Conservation (phyloP, 1,284 basidiomycete species). For the Xerocomus minutiporus region DNA sequence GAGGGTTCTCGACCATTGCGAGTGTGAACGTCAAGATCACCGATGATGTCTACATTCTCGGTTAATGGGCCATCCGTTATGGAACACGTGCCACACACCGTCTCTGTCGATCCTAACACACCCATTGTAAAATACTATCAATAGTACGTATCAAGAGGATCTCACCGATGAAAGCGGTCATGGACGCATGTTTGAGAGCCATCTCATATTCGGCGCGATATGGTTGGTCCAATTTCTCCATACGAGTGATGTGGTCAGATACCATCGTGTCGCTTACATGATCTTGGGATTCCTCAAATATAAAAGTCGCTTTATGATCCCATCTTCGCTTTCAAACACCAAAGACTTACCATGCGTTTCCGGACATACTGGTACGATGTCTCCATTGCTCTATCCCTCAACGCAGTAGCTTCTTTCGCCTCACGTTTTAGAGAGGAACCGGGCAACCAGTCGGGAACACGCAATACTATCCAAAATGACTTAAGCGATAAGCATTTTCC, state of each 20-base stretch:
- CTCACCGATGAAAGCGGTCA: conserved; percentile 11
- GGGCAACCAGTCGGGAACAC: conserved; percentile 12
- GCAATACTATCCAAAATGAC: conserved; percentile 1
- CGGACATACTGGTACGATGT: conserved; percentile 9
- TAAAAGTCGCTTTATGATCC: not conserved
- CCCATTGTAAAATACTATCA: not conserved
- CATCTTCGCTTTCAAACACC: too few species aligned
- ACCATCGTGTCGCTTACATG: conserved; percentile 4
- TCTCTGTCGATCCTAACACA: conserved; percentile 8
- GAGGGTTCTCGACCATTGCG: conserved; percentile 32
- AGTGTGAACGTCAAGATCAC: conserved; percentile 24
- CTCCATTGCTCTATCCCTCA: conserved; percentile 1
- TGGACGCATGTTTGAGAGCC: conserved; percentile 6
- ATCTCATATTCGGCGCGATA: not conserved
- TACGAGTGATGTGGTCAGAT: conserved; percentile 7
- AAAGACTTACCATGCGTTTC: conserved; percentile 8
- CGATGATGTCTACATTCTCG: conserved; percentile 4
- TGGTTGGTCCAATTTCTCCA: conserved; percentile 7
- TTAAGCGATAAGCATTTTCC: not conserved
- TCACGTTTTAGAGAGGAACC: conserved; percentile 5
- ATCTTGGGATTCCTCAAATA: not conserved
- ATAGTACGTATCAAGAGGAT: not conserved
- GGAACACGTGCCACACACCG: conserved; percentile 6
- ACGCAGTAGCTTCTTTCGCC: not conserved
- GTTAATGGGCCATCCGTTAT: not conserved